Conservation (phyloP, 176 grass and related monocot species). For the Oryza coarctata region DNA sequence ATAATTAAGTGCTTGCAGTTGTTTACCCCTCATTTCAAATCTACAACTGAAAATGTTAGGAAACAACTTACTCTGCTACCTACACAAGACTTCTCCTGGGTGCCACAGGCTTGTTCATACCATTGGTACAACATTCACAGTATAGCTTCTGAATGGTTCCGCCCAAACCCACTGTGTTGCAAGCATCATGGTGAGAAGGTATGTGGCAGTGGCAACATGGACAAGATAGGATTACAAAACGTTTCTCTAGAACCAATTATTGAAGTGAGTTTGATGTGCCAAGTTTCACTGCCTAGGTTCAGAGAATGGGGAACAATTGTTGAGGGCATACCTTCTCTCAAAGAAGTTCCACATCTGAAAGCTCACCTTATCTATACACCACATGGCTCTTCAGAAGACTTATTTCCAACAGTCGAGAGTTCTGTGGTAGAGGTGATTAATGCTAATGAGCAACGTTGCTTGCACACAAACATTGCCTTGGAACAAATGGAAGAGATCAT, state of each 20-base stretch:
- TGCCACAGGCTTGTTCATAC: neutral
- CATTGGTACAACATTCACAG: neutral
- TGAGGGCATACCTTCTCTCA: neutral
- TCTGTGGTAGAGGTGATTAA: neutral
- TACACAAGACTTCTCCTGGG: neutral
- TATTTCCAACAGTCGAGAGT: neutral
- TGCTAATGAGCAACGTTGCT: neutral
- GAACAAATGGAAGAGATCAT: neutral
- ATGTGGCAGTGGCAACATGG: neutral
- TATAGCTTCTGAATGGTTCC: neutral
- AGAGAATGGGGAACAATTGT: neutral
- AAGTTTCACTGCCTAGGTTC: too few species aligned
- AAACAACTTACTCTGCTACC: neutral
- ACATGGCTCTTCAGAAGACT: neutral
- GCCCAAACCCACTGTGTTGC: conserved; percentile 31
- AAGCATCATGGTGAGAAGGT: neutral
- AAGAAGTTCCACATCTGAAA: neutral
- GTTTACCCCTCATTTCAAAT: neutral
- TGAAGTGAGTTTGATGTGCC: neutral
- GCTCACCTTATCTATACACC: neutral
- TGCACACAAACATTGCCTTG: neutral
- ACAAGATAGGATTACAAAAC: neutral
- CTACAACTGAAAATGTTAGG: neutral
- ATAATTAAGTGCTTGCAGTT: neutral
- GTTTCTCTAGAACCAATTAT: neutral